These are phyloP conservation scores for Claviceps sp. DNA, from an alignment of 2,329 filamentous ascomycete genomes.

Conservation along the genomic window DNA sequence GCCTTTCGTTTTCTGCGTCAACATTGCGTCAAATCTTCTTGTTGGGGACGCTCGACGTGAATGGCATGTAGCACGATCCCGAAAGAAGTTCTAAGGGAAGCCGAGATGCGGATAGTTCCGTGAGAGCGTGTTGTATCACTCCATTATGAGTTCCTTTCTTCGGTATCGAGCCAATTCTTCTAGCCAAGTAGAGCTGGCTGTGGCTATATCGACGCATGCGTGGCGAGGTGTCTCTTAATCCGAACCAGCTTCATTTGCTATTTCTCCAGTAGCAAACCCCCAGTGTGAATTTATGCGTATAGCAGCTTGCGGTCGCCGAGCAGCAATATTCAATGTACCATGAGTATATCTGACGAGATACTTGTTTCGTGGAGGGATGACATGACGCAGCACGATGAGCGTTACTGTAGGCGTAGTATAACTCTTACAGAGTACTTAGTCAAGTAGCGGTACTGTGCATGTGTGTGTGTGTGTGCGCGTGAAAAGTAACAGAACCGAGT, in stretches of 20 bases:
- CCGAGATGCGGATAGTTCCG: slow-evolving; percentile 2
- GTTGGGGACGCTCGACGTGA: neutral
- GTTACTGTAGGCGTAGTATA: neutral
- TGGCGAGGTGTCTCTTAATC: neutral
- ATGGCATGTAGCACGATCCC: slow-evolving; percentile 1
- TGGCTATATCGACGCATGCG: neutral
- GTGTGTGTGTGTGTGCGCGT: too few species aligned
- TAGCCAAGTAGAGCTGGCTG: neutral
- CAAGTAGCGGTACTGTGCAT: too few species aligned
- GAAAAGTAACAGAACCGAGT: too few species aligned
- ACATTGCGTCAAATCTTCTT: slow-evolving; percentile 41
- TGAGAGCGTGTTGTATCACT: too few species aligned
- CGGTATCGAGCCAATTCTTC: neutral
- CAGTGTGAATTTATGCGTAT: neutral
- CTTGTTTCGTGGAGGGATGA: neutral
- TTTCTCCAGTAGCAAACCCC: neutral
- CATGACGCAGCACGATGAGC: neutral
- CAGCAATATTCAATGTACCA: neutral
- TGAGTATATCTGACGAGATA: neutral
- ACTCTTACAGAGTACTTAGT: too few species aligned
- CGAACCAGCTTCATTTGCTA: neutral
- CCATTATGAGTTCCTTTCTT: neutral
- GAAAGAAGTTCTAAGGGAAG: neutral
- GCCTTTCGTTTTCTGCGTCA: slow-evolving; percentile 48
- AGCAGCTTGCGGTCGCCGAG: neutral